Evolutionary conservation across 805 yeast species (phyloP).

Genomic region (Starmera quercuum): DNA sequence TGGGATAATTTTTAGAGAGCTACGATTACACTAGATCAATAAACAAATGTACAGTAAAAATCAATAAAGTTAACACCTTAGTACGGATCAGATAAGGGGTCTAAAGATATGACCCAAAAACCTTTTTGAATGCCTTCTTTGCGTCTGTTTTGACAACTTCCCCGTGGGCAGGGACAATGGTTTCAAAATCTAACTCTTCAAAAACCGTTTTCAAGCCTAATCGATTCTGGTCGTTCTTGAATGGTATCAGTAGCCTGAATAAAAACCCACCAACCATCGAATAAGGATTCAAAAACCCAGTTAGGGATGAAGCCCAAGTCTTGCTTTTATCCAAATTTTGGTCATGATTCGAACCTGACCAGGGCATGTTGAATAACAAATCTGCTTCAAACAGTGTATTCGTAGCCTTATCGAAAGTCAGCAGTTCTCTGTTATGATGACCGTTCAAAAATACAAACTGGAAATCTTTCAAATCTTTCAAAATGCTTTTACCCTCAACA

Average conservation of each 20-base stretch:
- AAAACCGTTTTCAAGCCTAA: conserved; percentile 11
- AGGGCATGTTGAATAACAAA: conserved; percentile 49
- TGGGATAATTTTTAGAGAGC: conserved; percentile 63
- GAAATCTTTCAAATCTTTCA: conserved; percentile 35
- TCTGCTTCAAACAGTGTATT: conserved; percentile 53
- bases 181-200: conserved; percentile 36
- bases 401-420: conserved; percentile 37
- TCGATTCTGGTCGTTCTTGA: conserved; percentile 6
- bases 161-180: conserved; percentile 56
- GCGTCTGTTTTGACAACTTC: conserved; percentile 39
- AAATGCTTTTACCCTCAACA: conserved; percentile 24
- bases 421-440: conserved; percentile 53
- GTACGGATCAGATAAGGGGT: too few species aligned
- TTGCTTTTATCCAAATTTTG: conserved; percentile 35
- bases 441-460: conserved; percentile 50
- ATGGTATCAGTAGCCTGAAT: conserved; percentile 18
- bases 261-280: conserved; percentile 28
- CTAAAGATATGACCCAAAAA: conserved; percentile 9
- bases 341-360: conserved; percentile 42
- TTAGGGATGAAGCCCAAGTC: conserved; percentile 34
- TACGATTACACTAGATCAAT: too few species aligned
- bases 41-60: neutral
- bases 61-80: too few species aligned
- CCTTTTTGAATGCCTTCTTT: conserved; percentile 17
- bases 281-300: conserved; percentile 34